Conservation (phyloP, 2,329 filamentous ascomycete species). For the Didymella pinodella region DNA sequence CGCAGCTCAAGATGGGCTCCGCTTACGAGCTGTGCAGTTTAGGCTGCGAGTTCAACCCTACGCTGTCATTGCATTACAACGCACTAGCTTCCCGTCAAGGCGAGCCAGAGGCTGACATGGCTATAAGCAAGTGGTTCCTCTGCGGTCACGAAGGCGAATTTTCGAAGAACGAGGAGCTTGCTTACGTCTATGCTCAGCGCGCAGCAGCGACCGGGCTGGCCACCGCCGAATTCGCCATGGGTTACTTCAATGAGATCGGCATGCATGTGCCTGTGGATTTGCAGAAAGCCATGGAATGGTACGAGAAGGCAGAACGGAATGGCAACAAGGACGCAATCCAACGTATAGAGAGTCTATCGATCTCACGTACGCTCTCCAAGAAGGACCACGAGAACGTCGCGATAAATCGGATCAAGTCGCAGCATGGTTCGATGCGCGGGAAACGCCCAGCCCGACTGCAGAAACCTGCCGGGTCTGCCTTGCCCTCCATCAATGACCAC, state of each 20-base stretch:
- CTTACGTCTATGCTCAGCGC: slow-evolving; percentile 87
- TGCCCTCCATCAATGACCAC: slow-evolving; percentile 52
- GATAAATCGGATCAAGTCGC: slow-evolving; percentile 78
- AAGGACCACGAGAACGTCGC: slow-evolving; percentile 93
- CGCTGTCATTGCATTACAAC: slow-evolving; percentile 94
- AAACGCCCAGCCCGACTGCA: slow-evolving; percentile 56
- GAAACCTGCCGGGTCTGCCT: slow-evolving; percentile 44
- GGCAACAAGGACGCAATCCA: slow-evolving; percentile 88
- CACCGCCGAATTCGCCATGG: slow-evolving; percentile 94
- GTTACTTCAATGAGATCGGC: slow-evolving; percentile 97
- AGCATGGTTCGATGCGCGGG: slow-evolving; percentile 61
- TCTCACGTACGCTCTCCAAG: slow-evolving; percentile 84
- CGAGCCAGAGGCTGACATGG: slow-evolving; percentile 91
- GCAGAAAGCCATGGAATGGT: slow-evolving; percentile 85
- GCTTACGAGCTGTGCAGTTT: slow-evolving; percentile 94
- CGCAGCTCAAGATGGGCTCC: slow-evolving; percentile 95
- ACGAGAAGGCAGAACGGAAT: slow-evolving; percentile 84
- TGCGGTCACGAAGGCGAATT: slow-evolving; percentile 94
- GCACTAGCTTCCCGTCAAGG: slow-evolving; percentile 90
- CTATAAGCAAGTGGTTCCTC: slow-evolving; percentile 98
- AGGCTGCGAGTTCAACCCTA: slow-evolving; percentile 92
- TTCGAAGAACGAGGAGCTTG: slow-evolving; percentile 92
- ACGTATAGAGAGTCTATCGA: slow-evolving; percentile 82
- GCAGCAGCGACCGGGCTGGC: slow-evolving; percentile 82
- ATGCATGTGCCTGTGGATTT: slow-evolving; percentile 88